These are phyloP conservation scores for Phytophthora cajani DNA, from an alignment of 352 stramenopile genomes.

Conservation along the genomic window DNA sequence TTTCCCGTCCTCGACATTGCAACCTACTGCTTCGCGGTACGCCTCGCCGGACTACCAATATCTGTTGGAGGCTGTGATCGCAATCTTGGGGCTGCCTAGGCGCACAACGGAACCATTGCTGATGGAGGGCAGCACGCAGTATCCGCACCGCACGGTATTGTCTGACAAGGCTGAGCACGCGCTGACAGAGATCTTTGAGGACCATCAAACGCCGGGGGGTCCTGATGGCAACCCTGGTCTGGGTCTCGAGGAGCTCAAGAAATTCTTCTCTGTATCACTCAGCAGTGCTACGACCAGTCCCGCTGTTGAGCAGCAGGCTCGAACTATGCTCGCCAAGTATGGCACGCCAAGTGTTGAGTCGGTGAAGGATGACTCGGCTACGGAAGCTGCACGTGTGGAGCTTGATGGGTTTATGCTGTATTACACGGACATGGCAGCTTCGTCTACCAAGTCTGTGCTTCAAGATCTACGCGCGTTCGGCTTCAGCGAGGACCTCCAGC, in stretches of 20 bases:
- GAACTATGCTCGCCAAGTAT: slow-evolving; percentile 75
- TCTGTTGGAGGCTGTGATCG: slow-evolving; percentile 87
- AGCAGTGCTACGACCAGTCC: slow-evolving; percentile 57
- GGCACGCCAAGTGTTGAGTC: slow-evolving; percentile 33
- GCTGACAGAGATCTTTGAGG: slow-evolving; percentile 79
- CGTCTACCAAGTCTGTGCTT: slow-evolving; percentile 79
- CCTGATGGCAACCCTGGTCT: slow-evolving; percentile 38
- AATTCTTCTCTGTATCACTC: slow-evolving; percentile 76
- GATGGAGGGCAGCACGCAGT: slow-evolving; percentile 70
- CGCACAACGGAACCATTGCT: slow-evolving; percentile 71
- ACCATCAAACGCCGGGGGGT: slow-evolving; percentile 55
- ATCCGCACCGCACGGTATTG: slow-evolving; percentile 70
- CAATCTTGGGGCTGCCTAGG: slow-evolving; percentile 79
- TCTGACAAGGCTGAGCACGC: slow-evolving; percentile 79
- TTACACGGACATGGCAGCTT: slow-evolving; percentile 81
- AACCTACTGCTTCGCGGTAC: slow-evolving; percentile 54
- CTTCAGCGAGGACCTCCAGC: slow-evolving; percentile 83
- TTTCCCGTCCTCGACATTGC: slow-evolving; percentile 67
- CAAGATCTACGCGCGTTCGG: slow-evolving; percentile 82
- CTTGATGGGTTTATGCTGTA: slow-evolving; percentile 82
- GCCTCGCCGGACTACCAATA: slow-evolving; percentile 89
- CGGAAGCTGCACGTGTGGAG: slow-evolving; percentile 51
- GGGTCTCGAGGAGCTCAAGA: slow-evolving; percentile 64
- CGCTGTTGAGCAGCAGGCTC: slow-evolving; percentile 71
- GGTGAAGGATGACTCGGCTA: slow-evolving; percentile 37